Conservation (phyloP, 345 rosid genomes). For the Anastatica hierochuntica region DNA sequence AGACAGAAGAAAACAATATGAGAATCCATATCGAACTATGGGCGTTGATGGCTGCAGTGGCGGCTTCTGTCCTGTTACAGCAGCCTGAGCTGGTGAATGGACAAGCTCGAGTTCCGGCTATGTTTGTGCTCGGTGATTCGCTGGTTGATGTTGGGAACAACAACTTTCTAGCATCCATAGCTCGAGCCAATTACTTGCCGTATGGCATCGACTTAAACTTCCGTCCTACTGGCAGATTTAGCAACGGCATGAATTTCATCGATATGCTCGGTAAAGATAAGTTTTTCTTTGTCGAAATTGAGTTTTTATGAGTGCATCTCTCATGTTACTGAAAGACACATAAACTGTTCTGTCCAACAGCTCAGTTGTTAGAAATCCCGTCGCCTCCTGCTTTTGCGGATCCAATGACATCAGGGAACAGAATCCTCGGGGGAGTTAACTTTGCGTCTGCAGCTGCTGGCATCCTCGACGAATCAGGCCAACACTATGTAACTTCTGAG, state of each 20-base stretch:
- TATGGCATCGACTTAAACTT: constrained; percentile 68
- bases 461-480: constrained; percentile 72
- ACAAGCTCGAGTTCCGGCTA: constrained; percentile 44
- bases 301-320: neutral
- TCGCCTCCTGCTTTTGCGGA: constrained; percentile 57
- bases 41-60: constrained; percentile 7
- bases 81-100: constrained; percentile 19
- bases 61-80: constrained; percentile 13
- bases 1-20: constrained; percentile 4
- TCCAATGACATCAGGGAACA: constrained; percentile 45
- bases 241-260: constrained; percentile 57
- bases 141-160: constrained; percentile 76
- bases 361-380: constrained; percentile 48
- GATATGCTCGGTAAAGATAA: constrained; percentile 52
- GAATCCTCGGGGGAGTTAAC: constrained; percentile 61
- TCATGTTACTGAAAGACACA: constrained; percentile 7
- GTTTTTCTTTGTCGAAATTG: neutral
- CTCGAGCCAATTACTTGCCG: constrained; percentile 65
- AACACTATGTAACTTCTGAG: constrained; percentile 40
- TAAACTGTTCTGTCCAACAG: constrained; percentile 27
- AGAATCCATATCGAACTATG: neutral
- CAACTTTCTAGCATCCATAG: constrained; percentile 51
- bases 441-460: constrained; percentile 94
- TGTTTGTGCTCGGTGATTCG: constrained; percentile 89
- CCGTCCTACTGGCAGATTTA: constrained; percentile 71